Percentiles rank a stretch among this genome's conserved stretches.
Conservation (phyloP, 129 eudicot genomes). For the Lactuca sativa region DNA sequence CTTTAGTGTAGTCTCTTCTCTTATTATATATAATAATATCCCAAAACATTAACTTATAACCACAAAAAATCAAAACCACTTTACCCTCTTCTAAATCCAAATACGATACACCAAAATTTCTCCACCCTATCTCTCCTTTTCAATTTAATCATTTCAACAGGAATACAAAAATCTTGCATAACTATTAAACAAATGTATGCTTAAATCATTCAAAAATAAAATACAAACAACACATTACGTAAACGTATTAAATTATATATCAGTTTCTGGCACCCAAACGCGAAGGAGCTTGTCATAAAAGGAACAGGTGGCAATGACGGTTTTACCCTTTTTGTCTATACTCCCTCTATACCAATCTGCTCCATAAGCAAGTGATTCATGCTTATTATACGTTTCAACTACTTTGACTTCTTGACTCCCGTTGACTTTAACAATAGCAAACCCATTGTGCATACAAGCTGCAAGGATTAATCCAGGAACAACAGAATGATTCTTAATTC, state of each 20-base stretch:
- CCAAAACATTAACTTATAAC: constrained; percentile 13
- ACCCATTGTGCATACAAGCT: constrained; percentile 97
- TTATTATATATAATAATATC: constrained; percentile 21
- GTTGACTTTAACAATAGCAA: constrained; percentile 60
- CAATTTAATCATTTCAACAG: constrained; percentile 15
- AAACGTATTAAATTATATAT: constrained; percentile 29
- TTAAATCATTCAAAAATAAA: constrained; percentile 11
- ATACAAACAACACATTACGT: constrained; percentile 2
- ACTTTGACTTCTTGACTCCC: constrained; percentile 38
- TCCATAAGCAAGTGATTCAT: constrained; percentile 90
- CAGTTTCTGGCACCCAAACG: constrained; percentile 70
- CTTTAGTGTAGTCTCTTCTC: constrained; percentile 28
- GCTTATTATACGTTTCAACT: constrained; percentile 58
- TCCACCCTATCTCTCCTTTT: constrained; percentile 37
- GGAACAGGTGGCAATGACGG: constrained; percentile 79
- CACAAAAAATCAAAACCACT: constrained; percentile 26
- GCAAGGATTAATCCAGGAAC: constrained; percentile 56
- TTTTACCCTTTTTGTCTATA: constrained; percentile 39
- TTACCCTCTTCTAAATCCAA: constrained; percentile 24
- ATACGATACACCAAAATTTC: constrained; percentile 21
- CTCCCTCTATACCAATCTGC: constrained; percentile 86
- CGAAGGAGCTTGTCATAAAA: constrained; percentile 80
- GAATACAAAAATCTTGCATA: background rate
- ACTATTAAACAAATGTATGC: background rate
- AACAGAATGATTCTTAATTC: constrained; percentile 74